Percentiles rank a stretch among this genome's conserved stretches.
These are phyloP conservation scores for Sclerotinia spermophila DNA, from an alignment of 2,329 filamentous ascomycete genomes.

Conservation along the genomic window DNA sequence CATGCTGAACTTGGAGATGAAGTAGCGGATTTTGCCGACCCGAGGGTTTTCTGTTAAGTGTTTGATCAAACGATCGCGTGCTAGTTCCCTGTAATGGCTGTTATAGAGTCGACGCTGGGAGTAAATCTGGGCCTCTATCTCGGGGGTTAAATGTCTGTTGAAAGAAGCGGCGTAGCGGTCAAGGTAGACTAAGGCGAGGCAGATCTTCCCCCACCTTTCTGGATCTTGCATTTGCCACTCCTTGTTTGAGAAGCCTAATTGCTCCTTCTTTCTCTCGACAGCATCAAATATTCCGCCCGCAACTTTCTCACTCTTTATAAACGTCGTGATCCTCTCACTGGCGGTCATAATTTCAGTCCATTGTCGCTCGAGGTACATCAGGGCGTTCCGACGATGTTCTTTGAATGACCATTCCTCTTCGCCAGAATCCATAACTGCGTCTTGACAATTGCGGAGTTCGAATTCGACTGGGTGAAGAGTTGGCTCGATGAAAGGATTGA, in stretches of 20 bases:
- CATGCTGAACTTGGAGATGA: background rate
- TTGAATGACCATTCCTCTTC: background rate
- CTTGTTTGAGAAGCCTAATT: background rate
- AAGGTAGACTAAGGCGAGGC: background rate
- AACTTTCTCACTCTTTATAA: conserved; percentile 6
- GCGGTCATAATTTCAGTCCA: background rate
- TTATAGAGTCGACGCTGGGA: background rate
- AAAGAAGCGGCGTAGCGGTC: background rate
- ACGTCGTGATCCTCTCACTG: background rate
- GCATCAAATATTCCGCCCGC: background rate
- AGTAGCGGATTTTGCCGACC: background rate
- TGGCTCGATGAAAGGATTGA: background rate
- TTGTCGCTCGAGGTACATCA: background rate
- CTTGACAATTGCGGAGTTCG: background rate
- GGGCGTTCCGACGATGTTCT: background rate
- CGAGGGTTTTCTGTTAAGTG: background rate
- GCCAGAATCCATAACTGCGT: background rate
- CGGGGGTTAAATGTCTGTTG: background rate
- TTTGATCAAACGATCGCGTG: background rate
- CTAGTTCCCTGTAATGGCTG: background rate
- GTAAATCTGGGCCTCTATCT: background rate
- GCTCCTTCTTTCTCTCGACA: background rate
- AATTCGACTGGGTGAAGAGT: conserved; percentile 18
- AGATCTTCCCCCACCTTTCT: background rate
- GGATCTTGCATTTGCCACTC: background rate